phyloP scores from a whole-genome alignment of 1,139 yeast genomes.

The Yamadazyma diospyri region DNA sequence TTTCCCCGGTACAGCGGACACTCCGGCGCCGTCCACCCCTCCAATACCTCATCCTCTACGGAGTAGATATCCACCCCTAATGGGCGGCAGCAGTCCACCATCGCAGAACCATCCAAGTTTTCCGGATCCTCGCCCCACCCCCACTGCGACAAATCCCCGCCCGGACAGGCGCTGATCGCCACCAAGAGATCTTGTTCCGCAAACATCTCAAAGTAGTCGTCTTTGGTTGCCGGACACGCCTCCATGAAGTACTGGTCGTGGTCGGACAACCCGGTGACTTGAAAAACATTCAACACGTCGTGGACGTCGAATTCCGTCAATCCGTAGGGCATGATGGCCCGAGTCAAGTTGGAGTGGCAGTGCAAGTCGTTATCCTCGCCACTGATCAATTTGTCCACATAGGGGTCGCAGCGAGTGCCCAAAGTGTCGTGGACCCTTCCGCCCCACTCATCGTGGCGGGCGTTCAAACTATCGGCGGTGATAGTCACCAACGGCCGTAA shows the following conservation, averaged over 20 bases:
- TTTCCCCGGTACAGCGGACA: slow-evolving; percentile 50
- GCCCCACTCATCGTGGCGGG: slow-evolving; percentile 62
- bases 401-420: slow-evolving; percentile 70
- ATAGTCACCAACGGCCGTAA: slow-evolving; percentile 63
- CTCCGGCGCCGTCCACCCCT: slow-evolving; percentile 51
- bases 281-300: slow-evolving; percentile 67
- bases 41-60: slow-evolving; percentile 36
- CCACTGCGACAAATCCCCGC: slow-evolving; percentile 68
- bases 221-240: slow-evolving; percentile 57
- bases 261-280: slow-evolving; percentile 64
- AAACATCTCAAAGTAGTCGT: slow-evolving; percentile 62
- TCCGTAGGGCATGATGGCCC: slow-evolving; percentile 58
- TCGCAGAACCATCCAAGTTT: slow-evolving; percentile 42
- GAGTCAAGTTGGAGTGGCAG: slow-evolving; percentile 61
- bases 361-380: slow-evolving; percentile 65
- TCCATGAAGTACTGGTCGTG: slow-evolving; percentile 70
- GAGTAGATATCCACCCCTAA: slow-evolving; percentile 59
- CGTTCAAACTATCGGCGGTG: slow-evolving; percentile 54
- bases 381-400: slow-evolving; percentile 59
- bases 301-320: slow-evolving; percentile 65
- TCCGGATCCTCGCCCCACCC: slow-evolving; percentile 62
- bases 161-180: slow-evolving; percentile 69
- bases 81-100: slow-evolving; percentile 63
- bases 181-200: slow-evolving; percentile 64
- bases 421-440: slow-evolving; percentile 64